A percentile compares a stretch with the other conserved stretches of the same genome.
These are phyloP conservation scores for Rosa multiflora DNA, from an alignment of 306 rosid species.

Conservation along the genomic window DNA sequence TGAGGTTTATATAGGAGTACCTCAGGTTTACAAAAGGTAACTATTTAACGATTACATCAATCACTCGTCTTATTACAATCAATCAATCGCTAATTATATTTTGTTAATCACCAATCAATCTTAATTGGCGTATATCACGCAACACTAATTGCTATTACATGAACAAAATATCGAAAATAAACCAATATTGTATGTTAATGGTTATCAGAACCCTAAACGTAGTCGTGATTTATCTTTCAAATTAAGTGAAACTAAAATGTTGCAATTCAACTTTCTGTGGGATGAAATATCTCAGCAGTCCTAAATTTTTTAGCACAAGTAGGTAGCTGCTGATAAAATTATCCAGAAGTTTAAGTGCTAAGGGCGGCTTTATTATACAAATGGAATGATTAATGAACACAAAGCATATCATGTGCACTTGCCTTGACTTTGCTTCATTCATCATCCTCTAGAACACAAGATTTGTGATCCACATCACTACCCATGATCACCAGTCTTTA, in stretches of 20 bases:
- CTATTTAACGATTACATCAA: too few relatives aligned
- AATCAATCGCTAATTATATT: too few relatives aligned
- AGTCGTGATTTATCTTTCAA: neutral
- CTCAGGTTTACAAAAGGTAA: too few relatives aligned
- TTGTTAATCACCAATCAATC: too few relatives aligned
- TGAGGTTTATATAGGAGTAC: too few relatives aligned
- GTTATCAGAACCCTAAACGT: too few relatives aligned
- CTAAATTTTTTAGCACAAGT: neutral
- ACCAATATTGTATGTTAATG: neutral
- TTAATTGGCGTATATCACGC: too few relatives aligned
- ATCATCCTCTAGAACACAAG: constrained; percentile 31
- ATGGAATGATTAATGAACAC: neutral
- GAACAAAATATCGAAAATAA: neutral
- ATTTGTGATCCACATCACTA: constrained; percentile 65
- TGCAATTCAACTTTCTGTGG: neutral
- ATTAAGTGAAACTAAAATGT: neutral
- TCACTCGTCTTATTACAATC: too few relatives aligned
- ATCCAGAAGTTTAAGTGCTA: neutral
- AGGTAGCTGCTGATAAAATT: neutral
- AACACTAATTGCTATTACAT: too few relatives aligned
- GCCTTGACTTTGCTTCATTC: constrained; percentile 27
- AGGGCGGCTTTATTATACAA: constrained; percentile 14
- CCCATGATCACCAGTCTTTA: constrained; percentile 1
- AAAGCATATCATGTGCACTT: neutral
- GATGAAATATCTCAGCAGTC: neutral